Conservation (phyloP, 805 yeast genomes). For the Komagataella populi region DNA sequence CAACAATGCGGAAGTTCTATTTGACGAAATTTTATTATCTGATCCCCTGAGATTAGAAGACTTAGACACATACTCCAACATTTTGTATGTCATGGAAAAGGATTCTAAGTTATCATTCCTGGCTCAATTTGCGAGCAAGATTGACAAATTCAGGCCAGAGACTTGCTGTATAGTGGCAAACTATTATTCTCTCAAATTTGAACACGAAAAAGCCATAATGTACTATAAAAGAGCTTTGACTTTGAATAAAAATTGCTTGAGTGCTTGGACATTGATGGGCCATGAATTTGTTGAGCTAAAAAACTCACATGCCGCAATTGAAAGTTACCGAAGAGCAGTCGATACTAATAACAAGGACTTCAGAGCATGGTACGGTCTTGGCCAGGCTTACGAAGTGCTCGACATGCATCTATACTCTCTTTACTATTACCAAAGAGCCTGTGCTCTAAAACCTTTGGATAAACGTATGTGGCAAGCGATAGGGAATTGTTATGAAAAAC, state of each 20-base stretch:
- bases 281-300: conserved; percentile 95
- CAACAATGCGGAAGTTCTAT: conserved; percentile 60
- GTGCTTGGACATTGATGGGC: conserved; percentile 98
- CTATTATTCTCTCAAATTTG: conserved; percentile 80
- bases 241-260: conserved; percentile 62
- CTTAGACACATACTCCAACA: conserved; percentile 87
- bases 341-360: conserved; percentile 83
- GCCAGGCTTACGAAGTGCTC: conserved; percentile 93
- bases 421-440: conserved; percentile 85
- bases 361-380: conserved; percentile 96
- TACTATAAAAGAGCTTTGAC: conserved; percentile 84
- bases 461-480: conserved; percentile 95
- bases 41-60: conserved; percentile 89
- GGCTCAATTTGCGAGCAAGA: conserved; percentile 72
- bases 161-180: conserved; percentile 92
- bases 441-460: conserved; percentile 78
- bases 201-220: conserved; percentile 90
- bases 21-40: conserved; percentile 54
- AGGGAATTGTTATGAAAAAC: conserved; percentile 77
- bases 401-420: conserved; percentile 91
- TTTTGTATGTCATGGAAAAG: conserved; percentile 87
- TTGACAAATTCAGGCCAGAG: conserved; percentile 85
- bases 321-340: conserved; percentile 85
- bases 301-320: conserved; percentile 95
- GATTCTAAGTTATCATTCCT: conserved; percentile 69